Evolutionary conservation across 2,329 filamentous ascomycete species (phyloP), one percentile per base, ranked within the genome.

Genomic region (Pseudophaeomoniella oleicola): DNA sequence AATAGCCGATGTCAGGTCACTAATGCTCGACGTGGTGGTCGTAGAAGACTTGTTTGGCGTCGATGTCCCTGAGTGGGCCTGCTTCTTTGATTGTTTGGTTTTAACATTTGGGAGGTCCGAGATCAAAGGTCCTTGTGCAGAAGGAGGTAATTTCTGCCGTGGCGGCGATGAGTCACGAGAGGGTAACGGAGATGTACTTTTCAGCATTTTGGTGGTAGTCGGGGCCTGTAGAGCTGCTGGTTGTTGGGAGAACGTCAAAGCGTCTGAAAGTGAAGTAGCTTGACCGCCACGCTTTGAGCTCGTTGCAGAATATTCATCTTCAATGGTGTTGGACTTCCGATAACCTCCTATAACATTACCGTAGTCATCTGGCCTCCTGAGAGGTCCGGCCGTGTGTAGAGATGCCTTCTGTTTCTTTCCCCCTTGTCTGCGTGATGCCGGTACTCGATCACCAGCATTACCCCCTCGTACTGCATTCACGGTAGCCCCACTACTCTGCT

Each of bases 111-210:
- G 67, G 15, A 69, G 63, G 42, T 96, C 88, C 0, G 84, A 90
- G 37, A 94, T 84, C 29, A 94, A 62, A 12, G 78, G 78, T 1
- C 88, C 88, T 0, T 78, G 69, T 6, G 81, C 80, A 2, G 81
- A 81, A 2, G 75, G 75, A 2, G 75, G 74, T 3, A 64, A 57
- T 45, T 66, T 78, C 54, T 19, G 44, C 38, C 19, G 42, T 35
- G 49, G 50, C 2, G 67, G 59, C 19, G 58, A 59, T 40, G 55
- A 60, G 38, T 55, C 56, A 45, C 57, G 57, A 43, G 62, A 63
- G 2, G 66, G 60, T 3, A 66, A 62, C 11, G 63, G 54, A 22
- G 67, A 56, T 36, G 65, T 44, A 30, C 53, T 57, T 42, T 50
- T 15, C 12, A 17, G 32, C 12, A 38, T 41, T 43, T 58, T 46